Evolutionary conservation across 2,329 filamentous ascomycete genomes (phyloP), one percentile per base, ranked within the genome.

Genomic region (Zymoseptoria tritici): DNA sequence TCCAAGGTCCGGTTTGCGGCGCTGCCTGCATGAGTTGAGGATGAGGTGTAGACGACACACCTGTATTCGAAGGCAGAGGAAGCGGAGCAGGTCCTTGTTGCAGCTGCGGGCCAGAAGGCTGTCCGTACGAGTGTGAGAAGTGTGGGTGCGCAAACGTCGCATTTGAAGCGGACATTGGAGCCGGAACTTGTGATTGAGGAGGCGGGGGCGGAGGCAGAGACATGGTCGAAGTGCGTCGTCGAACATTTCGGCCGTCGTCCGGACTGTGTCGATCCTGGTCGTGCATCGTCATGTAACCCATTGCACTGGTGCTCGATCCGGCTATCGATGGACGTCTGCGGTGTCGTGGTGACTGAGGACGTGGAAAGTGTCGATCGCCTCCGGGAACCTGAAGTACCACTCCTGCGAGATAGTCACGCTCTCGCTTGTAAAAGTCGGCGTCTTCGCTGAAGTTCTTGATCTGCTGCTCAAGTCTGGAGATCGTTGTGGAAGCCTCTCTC

Each of bases 391-490:
- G 81, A 54, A 80, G 75, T 0, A 91, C 78, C 36, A 90, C 75
- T n/a, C 86, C 83, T 56, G 85, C 80, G 62, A 92, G 81, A 54
- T 88, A 83, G 68, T 91, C 87, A 55, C 89, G 80, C 67, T 94
- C 89, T 8, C 79, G 78, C 52, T 85, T 82, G 71, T 93, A 93
- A 71, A 85, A 90, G 60, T 93, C 87, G 29, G 83, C 79, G 68
- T 91, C 86, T 49, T 82, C 83, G 59, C 81, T 77, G 60, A 90
- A 75, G n/a, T 90, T 85, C 54, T 86, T 83, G 57, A 87, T 80
- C 64, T 87, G 82, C 56, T 83, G 80, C 70, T 90, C 86, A 57
- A 93, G 78, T 65, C 85, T 83, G 55, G 88, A 80, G 63, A 93
- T 85, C 55, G 83, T 86, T 57, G 82, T 80, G 16, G 84, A 83